Evolutionary conservation across 306 rosid species (phyloP).

Genomic region (Heteromeles arbutifolia): DNA sequence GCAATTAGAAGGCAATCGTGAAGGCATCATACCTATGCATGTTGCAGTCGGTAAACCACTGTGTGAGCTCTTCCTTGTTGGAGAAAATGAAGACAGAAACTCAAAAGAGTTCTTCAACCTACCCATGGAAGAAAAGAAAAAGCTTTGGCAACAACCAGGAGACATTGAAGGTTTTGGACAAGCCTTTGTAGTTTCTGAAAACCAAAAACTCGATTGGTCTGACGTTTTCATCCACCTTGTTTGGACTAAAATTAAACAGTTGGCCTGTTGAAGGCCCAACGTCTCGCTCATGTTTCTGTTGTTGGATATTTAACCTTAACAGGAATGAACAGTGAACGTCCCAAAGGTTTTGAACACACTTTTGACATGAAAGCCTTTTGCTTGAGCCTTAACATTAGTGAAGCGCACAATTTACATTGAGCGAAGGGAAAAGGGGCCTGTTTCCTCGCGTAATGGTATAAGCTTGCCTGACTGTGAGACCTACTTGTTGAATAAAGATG

Average conservation of each 20-base stretch:
- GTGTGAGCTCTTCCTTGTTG: conserved; percentile 27
- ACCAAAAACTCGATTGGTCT: conserved; percentile 43
- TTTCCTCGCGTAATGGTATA: too few species aligned
- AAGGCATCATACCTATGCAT: not conserved
- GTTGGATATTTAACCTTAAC: too few species aligned
- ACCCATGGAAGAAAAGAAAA: conserved; percentile 42
- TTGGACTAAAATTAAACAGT: too few species aligned
- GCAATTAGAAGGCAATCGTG: too few species aligned
- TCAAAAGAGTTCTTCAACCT: conserved; percentile 37
- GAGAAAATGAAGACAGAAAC: conserved; percentile 39
- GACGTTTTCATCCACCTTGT: conserved; percentile 36
- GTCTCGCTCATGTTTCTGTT: conserved; percentile 16
- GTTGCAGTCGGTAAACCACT: conserved; percentile 49
- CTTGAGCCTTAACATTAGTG: too few species aligned
- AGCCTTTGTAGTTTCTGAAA: conserved; percentile 32
- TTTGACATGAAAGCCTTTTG: too few species aligned
- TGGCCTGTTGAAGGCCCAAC: conserved; percentile 28
- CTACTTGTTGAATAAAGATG: too few species aligned
- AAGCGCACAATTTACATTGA: too few species aligned
- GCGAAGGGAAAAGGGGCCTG: too few species aligned
- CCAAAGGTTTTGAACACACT: too few species aligned
- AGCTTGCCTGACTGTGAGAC: too few species aligned
- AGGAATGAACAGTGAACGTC: too few species aligned
- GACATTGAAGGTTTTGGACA: conserved; percentile 64
- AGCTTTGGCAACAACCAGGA: conserved; percentile 31